Evolutionary conservation across 2,329 filamentous ascomycete species (phyloP), one percentile per base, ranked within the genome.

Genomic region (Alternaria alternata): DNA sequence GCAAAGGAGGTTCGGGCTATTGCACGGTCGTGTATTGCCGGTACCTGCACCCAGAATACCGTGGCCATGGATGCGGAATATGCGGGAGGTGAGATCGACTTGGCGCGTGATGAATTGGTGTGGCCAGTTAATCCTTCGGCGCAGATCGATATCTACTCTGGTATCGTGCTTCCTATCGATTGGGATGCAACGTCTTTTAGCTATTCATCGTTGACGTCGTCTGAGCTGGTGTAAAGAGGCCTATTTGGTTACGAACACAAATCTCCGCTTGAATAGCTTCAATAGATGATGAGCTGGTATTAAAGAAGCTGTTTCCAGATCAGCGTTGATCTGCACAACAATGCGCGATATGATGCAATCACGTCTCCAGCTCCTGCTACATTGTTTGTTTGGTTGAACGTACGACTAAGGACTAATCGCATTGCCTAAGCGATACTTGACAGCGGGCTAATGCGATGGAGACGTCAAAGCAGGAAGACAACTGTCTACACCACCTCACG

Each of bases 1-100:
- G 86, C 89, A 61, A 85, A 83, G 12, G 91, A 95, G 74, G 88
- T 96, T 20, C 89, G 88, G 70, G 86, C 85, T 7, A 89, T 94
- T 28, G 91, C 92, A 18, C 87, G 90, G 69, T 88, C 91, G 67
- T 89, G 93, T 22, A 78, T 85, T 18, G 41, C 41, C 24, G 30
- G 26, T 54, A 39, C 63, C 9, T 47, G 56, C n/a, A 46, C 59
- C 12, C 61, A 66, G 32, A 66, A 53, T 34, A 62, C 52, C 11
- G 39, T 53, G 30, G 34, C 55, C n/a, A 44, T 55, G 30, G 58
- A 69, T 12, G n/a, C 57, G 14, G 67, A 59, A 11, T 49, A 64
- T 26, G 38, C 55, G 12, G 54, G 51, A 7, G 43, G 48, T 28
- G 69, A 71, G 48, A 69, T 70, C 26, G 73, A 76, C n/a, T 51